Conservation (phyloP, 2,329 filamentous ascomycete species). For the Calonectria montana region DNA sequence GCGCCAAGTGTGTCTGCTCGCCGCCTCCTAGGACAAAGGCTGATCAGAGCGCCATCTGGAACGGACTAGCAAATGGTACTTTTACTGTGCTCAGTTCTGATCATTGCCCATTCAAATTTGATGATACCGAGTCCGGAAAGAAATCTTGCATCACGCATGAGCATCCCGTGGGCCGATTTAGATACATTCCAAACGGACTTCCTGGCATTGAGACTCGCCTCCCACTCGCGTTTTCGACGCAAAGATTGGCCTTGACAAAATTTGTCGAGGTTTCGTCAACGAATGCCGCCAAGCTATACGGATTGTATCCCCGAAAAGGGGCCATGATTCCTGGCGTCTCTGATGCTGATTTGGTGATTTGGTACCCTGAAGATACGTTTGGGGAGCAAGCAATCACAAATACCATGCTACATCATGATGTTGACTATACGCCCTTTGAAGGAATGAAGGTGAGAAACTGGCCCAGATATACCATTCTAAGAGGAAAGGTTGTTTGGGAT, state of each 20-base stretch:
- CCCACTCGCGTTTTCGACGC: background rate
- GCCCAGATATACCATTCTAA: conserved; percentile 70
- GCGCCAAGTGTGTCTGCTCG: conserved; percentile 66
- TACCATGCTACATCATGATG: conserved; percentile 67
- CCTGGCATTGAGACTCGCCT: background rate
- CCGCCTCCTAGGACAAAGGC: conserved; percentile 54
- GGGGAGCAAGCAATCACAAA: conserved; percentile 54
- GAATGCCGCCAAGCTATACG: conserved; percentile 18
- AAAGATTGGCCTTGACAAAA: background rate
- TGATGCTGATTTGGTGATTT: conserved; percentile 69
- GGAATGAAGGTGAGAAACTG: conserved; percentile 66
- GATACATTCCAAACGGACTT: background rate
- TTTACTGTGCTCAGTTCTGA: background rate
- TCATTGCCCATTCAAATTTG: background rate
- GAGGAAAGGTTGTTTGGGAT: conserved; percentile 70
- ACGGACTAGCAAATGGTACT: background rate
- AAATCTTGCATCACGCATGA: background rate
- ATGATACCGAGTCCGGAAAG: background rate
- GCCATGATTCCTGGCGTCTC: conserved; percentile 52
- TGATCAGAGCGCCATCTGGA: background rate
- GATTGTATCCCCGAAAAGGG: conserved; percentile 16
- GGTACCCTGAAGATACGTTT: conserved; percentile 57
- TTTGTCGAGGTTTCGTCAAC: conserved; percentile 13
- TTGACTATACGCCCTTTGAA: conserved; percentile 73
- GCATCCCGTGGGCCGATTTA: background rate